Evolutionary conservation across 352 stramenopile species (phyloP), one percentile per base, ranked within the genome.

Genomic region (Pythium plurisporium): DNA sequence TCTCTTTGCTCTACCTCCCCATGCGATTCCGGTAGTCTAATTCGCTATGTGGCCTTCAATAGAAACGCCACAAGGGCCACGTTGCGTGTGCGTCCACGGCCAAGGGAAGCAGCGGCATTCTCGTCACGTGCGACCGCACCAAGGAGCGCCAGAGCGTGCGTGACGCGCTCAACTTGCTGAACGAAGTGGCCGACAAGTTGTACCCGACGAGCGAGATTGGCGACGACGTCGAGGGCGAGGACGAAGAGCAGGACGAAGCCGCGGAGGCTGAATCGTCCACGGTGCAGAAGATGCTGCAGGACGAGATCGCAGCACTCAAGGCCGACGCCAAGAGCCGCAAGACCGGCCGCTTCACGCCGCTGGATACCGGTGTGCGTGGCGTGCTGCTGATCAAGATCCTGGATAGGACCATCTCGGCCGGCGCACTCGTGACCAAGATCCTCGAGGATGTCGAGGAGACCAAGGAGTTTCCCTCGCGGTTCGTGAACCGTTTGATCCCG

Each of bases 91-190:
- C 81, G 1, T 65, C 74, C 2, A 84, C 66, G 43, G 82, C 79
- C 20, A 89, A 89, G 56, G 77, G 77, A 29, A 74, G 62, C 12
- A 72, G 70, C 9, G 82, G 67, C 46, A 68, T 91, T 25, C 64
- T 91, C 8, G 74, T 91, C 37, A 91, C 79, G 26, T 91, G 82
- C 46, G 82, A 91, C 50, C 82, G 79, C 58, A 89, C 72, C 19
- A 89, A 87, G 56, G 82, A 91, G 64, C 74, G 77, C 36, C 82
- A 86, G 64, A 82, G 73, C 48, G 78, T 89, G 33, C 67, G 72
- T 12, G 79, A 91, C 42, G 77, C 79, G 31, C 72, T 91, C 17
- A 89, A 89, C 53, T 65, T 91, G 30, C 55, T 91, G 15, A 91
- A 89, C 58, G 82, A 89, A 19, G 71, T 73, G n/a, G 81, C 76